phyloP scores from a whole-genome alignment of 23 red algal species.

The Gracilaria domingensis region DNA sequence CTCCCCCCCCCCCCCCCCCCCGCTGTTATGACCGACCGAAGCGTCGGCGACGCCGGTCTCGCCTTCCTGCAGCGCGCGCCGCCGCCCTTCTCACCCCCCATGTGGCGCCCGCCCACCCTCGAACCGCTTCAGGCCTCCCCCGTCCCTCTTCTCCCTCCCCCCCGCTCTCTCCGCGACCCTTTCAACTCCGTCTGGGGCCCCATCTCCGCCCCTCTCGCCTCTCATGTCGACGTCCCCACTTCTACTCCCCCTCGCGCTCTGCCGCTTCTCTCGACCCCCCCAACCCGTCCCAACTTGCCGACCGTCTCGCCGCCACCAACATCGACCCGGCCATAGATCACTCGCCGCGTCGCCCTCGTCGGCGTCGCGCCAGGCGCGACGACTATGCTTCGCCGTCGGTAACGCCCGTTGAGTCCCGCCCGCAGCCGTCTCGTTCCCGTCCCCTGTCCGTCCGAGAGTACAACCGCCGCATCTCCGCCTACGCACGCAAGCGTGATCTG shows the following conservation, averaged over 20 bases:
- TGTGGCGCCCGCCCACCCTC: conserved; percentile 32
- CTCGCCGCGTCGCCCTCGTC: conserved; percentile 14
- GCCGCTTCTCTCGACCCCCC: conserved; percentile 8
- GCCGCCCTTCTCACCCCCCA: conserved; percentile 1
- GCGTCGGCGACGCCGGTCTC: neutral
- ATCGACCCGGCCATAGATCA: neutral
- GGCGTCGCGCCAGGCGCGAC: conserved; percentile 26
- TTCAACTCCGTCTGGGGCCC: conserved; percentile 17
- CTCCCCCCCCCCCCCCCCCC: neutral
- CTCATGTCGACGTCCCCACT: conserved; percentile 21
- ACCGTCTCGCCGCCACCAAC: conserved; percentile 8
- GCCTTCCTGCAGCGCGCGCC: conserved; percentile 13
- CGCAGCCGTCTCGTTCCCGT: conserved; percentile 17
- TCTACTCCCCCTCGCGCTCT: neutral
- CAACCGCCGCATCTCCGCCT: conserved; percentile 59
- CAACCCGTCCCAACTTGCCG: conserved; percentile 7
- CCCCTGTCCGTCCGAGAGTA: conserved; percentile 62
- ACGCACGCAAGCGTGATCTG: conserved; percentile 57
- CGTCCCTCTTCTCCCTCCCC: conserved; percentile 30
- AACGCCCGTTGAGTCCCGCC: conserved; percentile 1
- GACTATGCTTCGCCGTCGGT: conserved; percentile 4
- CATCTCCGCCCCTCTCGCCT: conserved; percentile 13
- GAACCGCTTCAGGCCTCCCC: conserved; percentile 16
- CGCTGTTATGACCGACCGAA: neutral
- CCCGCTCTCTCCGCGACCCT: conserved; percentile 26